Base-by-base conservation (phyloP, 164 flowering plant genomes). In the Aristolochia contorta region DNA sequence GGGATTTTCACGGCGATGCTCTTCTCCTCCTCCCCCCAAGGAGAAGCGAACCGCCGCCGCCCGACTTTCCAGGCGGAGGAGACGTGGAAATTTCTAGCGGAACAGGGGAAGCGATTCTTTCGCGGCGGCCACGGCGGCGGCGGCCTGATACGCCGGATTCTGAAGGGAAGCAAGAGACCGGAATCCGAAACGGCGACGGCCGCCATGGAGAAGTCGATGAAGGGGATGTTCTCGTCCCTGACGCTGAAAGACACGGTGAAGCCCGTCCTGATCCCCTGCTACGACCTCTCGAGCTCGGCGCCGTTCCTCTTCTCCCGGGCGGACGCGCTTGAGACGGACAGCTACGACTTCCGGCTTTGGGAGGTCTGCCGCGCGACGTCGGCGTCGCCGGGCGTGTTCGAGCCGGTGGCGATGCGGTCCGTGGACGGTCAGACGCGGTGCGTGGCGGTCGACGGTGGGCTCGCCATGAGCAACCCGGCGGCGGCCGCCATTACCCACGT, bases 401-500 rank as follows among this genome's bases (percentile, higher is more conserved):
- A 79, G 0, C 96, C 94, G 61, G 81, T 88, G 6, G 37, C 25
- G 61, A 75, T 90, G 91, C 64, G 57, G 62, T 93, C 97, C 0
- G 77, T 85, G 0, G 92, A 93, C 71, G 86, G 84, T 0, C 72
- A 63, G 70, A 93, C 86, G 14, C 58, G 72, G 62, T 87, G 96
- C 68, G 59, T 85, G 30, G 99, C 86, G 45, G 80, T 93, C 0
- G 97, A 82, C 54, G 99, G 99, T 1, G 92, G 92, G 0, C 60
- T 88, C 51, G 85, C 85, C 20, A 93, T 90, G 99, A 84, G 80
- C 61, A 93, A 90, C 70, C 99, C 99, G 12, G 72, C 96, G 4
- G 83, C 95, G 23, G 96, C 99, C 12, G 97, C 99, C 3, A 88
- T 93, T 46, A 93, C 97, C 47, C 99, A 93, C 79, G 99, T 93